Conservation (phyloP, 75 land plant genomes). For the Cunninghamia lanceolata region DNA sequence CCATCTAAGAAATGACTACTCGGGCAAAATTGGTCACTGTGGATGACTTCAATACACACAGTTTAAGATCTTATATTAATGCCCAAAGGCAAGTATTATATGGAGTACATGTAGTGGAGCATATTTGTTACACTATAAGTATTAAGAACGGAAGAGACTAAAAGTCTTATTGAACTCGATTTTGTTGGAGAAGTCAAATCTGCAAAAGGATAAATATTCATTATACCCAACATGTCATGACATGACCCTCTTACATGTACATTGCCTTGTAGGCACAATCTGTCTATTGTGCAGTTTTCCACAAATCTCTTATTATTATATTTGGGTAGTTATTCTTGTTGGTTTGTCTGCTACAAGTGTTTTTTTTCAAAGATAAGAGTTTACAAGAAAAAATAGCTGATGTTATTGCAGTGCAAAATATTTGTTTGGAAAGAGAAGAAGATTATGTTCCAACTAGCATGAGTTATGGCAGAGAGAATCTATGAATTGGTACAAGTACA, state of each 20-base stretch:
- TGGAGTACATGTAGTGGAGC: not conserved
- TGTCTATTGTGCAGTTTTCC: too few relatives aligned
- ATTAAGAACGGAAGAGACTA: not conserved
- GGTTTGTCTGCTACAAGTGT: too few relatives aligned
- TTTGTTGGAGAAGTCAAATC: not conserved
- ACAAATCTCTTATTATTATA: too few relatives aligned
- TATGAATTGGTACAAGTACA: too few relatives aligned
- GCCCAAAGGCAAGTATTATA: not conserved
- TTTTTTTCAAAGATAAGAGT: too few relatives aligned
- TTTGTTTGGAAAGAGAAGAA: not conserved
- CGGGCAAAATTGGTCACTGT: not conserved
- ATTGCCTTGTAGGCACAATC: not conserved
- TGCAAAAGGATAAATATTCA: not conserved
- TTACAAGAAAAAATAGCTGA: too few relatives aligned
- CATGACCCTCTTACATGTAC: not conserved
- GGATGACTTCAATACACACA: not conserved
- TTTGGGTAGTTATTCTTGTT: too few relatives aligned
- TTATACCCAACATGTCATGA: not conserved
- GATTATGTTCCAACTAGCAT: too few relatives aligned
- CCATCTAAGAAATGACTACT: not conserved
- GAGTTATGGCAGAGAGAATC: not conserved
- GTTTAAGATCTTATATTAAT: too few relatives aligned
- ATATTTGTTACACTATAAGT: too few relatives aligned
- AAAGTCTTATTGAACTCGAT: not conserved
- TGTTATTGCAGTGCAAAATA: too few relatives aligned